Evolutionary conservation across 2,329 filamentous ascomycete species (phyloP), one percentile per base, ranked within the genome.

Genomic region (Phialophora macrospora): DNA sequence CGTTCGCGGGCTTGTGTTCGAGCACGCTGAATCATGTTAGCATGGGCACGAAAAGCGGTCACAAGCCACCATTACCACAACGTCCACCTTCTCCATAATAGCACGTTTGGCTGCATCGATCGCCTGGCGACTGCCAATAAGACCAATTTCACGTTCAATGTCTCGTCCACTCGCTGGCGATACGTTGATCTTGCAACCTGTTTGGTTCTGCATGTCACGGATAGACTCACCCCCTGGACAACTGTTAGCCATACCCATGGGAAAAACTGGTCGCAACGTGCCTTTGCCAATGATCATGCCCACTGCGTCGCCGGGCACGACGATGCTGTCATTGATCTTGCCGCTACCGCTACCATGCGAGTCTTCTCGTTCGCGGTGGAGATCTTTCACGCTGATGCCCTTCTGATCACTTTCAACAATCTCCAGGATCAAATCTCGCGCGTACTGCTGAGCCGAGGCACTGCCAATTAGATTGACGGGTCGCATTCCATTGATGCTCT

Each of bases 221-320:
- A 97, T 97, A 0, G 93, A 96, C 80, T 97, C 93, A 70, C 93
- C 93, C 63, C 92, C 85, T 83, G 60, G 7, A 51, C 66, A 73
- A 71, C 68, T 72, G 67, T 62, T 55, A 69, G 12, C 38, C 49
- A 28, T 26, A 7, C 14, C 3, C 28, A 44, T 34, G 30, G 22
- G 14, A n/a, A 28, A 20, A 5, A 9, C 5, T 11, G 8, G n/a
- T 3, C 24, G 32, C 28, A 32, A 63, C 69, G 52, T 68, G 83
- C 83, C 91, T 82, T 96, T 96, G 70, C 93, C 93, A 67, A 97
- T 97, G 70, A 97, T 96, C 93, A 97, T 97, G 67, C 93, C 93
- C 62, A 97, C 93, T 5, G 93, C 90, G 76, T 97, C 93, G 24
- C 92, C 94, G 12, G 93, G 93, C 9, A 97, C 92, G 71, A 87